Evolutionary conservation across 2,329 filamentous ascomycete species (phyloP).

Genomic region (Colletotrichum lindemuthianum): DNA sequence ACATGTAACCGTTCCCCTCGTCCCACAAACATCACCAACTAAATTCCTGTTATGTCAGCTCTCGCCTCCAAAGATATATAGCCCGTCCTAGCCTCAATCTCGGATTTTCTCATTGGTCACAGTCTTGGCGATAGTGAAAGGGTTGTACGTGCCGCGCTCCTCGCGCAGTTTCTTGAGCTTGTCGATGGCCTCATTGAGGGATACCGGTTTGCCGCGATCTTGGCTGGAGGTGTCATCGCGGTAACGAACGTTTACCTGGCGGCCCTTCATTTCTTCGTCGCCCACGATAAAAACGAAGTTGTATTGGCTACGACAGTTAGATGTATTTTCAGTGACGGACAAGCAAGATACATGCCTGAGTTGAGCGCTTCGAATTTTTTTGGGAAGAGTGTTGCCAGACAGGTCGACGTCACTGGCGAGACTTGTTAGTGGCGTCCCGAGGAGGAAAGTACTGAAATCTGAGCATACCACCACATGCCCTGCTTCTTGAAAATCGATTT

Average conservation of each 20-base stretch:
- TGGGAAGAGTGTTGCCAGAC: conserved; percentile 83
- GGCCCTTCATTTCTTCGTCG: conserved; percentile 68
- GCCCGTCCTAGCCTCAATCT: neutral
- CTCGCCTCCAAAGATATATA: too few relatives aligned
- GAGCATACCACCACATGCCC: conserved; percentile 67
- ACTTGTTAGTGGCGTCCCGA: neutral
- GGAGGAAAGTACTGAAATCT: conserved; percentile 51
- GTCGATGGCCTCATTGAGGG: conserved; percentile 65
- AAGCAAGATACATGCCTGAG: conserved; percentile 69
- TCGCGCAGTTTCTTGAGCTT: conserved; percentile 63
- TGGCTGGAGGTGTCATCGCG: conserved; percentile 71
- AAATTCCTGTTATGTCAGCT: too few relatives aligned
- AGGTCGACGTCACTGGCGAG: conserved; percentile 68
- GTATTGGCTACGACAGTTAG: conserved; percentile 34
- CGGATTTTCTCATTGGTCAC: neutral
- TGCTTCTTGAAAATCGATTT: conserved; percentile 73
- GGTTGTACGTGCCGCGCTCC: conserved; percentile 54
- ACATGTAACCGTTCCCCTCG: too few relatives aligned
- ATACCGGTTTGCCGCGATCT: conserved; percentile 67
- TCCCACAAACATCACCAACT: too few relatives aligned
- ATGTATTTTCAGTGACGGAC: conserved; percentile 29
- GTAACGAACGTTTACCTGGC: conserved; percentile 72
- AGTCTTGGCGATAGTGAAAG: conserved; percentile 43
- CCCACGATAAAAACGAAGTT: conserved; percentile 61
- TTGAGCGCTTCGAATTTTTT: conserved; percentile 88